A percentile compares a stretch with the other conserved stretches of the same genome.
Conservation (phyloP, 2,329 filamentous ascomycete genomes). For the Epichloe sylvatica region DNA sequence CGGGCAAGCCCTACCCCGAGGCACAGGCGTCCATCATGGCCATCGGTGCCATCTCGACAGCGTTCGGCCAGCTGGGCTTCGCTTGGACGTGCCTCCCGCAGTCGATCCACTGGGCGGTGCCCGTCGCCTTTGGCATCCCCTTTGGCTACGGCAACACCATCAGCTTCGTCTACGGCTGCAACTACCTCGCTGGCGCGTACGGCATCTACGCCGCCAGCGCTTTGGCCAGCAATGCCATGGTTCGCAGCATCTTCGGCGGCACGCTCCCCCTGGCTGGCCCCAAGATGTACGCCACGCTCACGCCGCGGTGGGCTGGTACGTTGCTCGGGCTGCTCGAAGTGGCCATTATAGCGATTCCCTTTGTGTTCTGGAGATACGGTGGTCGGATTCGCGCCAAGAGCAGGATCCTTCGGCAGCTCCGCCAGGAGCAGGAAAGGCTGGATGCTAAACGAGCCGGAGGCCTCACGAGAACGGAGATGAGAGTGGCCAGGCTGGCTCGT, state of each 20-base stretch:
- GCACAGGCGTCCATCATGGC: constrained; percentile 70
- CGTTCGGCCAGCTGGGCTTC: constrained; percentile 72
- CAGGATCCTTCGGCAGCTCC: constrained; percentile 29
- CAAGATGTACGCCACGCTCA: constrained; percentile 53
- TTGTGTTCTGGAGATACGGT: constrained; percentile 59
- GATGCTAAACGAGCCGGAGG: constrained; percentile 19
- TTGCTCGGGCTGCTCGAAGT: constrained; percentile 62
- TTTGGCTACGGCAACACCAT: constrained; percentile 66
- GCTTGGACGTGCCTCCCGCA: constrained; percentile 72
- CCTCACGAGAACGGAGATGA: constrained; percentile 10
- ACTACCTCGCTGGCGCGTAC: constrained; percentile 68
- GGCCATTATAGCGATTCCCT: constrained; percentile 61
- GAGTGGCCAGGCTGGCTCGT: not conserved
- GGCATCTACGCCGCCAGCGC: constrained; percentile 72
- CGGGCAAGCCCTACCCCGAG: constrained; percentile 61
- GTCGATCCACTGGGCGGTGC: constrained; percentile 68
- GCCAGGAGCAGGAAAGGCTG: constrained; percentile 28
- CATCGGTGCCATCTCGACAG: constrained; percentile 59
- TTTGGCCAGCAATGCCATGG: constrained; percentile 64
- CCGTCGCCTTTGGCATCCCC: constrained; percentile 63
- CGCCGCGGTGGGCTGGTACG: constrained; percentile 67
- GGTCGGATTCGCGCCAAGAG: constrained; percentile 38
- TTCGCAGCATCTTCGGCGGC: constrained; percentile 62
- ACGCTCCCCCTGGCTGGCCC: constrained; percentile 58
- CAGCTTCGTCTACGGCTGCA: constrained; percentile 70